Conservation (phyloP, 2,329 filamentous ascomycete species). For the Cytospora chrysosperma region DNA sequence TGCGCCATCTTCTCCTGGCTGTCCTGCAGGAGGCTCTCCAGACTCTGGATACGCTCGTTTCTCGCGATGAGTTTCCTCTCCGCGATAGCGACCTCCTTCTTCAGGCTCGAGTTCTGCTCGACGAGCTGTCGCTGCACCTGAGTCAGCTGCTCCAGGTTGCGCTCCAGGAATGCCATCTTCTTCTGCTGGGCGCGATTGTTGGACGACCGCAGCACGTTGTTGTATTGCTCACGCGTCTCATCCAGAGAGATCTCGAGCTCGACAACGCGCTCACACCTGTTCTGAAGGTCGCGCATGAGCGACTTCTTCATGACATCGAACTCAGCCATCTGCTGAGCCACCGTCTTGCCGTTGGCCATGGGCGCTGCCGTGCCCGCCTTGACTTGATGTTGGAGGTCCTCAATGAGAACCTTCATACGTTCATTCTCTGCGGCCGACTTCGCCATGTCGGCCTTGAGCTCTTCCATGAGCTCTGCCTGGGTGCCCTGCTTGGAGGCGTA, state of each 20-base stretch:
- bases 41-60: constrained; percentile 93
- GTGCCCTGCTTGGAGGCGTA: constrained; percentile 74
- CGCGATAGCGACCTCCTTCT: constrained; percentile 98
- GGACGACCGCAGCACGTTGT: constrained; percentile 92
- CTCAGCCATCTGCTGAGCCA: constrained; percentile 96
- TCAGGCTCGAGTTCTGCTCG: constrained; percentile 93
- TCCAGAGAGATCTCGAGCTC: constrained; percentile 97
- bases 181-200: constrained; percentile 99
- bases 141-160: constrained; percentile 95
- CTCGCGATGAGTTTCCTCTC: constrained; percentile 95
- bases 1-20: constrained; percentile 98
- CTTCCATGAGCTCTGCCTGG: constrained; percentile 70
- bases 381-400: constrained; percentile 72
- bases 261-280: constrained; percentile 95
- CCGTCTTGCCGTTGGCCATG: constrained; percentile 80
- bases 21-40: constrained; percentile 90
- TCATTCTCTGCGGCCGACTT: constrained; percentile 80
- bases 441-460: constrained; percentile 72
- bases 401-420: constrained; percentile 76
- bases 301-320: constrained; percentile 99
- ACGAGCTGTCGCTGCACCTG: constrained; percentile 97
- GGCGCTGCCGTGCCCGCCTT: constrained; percentile 61
- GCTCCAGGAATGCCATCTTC: constrained; percentile 99
- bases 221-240: constrained; percentile 97
- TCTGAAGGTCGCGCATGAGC: constrained; percentile 96